Conservation (phyloP, 306 rosid species). For the Lathyrus oleraceus region DNA sequence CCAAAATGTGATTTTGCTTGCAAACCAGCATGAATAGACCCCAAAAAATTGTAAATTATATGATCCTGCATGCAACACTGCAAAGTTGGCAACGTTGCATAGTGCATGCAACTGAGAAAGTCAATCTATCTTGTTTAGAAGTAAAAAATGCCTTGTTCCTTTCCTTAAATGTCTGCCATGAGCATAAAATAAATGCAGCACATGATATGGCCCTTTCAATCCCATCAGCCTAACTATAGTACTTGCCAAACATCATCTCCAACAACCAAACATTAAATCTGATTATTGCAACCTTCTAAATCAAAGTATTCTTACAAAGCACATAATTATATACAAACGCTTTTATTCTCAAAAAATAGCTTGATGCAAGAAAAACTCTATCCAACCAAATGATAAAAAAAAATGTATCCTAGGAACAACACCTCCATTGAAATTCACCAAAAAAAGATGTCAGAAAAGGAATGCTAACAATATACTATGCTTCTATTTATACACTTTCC, state of each 20-base stretch:
- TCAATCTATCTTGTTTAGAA: neutral
- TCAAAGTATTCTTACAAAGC: neutral
- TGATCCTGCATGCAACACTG: neutral
- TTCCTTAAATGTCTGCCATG: neutral
- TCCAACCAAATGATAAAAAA: too few relatives aligned
- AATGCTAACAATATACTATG: too few relatives aligned
- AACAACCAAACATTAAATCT: neutral
- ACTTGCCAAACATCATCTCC: conserved; percentile 1
- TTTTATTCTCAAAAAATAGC: neutral
- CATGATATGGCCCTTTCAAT: conserved; percentile 2
- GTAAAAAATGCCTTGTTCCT: neutral
- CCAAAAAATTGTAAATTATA: neutral
- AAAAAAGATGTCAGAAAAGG: too few relatives aligned
- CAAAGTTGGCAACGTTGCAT: neutral
- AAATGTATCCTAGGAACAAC: too few relatives aligned
- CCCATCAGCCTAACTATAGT: neutral
- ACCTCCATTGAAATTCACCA: too few relatives aligned
- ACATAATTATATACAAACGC: too few relatives aligned
- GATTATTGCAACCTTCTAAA: neutral
- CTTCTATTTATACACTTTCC: too few relatives aligned
- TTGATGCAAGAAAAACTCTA: neutral
- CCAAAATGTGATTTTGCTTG: neutral
- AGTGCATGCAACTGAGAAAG: neutral
- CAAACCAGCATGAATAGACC: neutral
- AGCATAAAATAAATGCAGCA: neutral